Percentiles rank a stretch among this genome's conserved stretches.
Evolutionary conservation across 106 monocot genomes (phyloP).

Genomic region (Dendrobium chrysotoxum): DNA sequence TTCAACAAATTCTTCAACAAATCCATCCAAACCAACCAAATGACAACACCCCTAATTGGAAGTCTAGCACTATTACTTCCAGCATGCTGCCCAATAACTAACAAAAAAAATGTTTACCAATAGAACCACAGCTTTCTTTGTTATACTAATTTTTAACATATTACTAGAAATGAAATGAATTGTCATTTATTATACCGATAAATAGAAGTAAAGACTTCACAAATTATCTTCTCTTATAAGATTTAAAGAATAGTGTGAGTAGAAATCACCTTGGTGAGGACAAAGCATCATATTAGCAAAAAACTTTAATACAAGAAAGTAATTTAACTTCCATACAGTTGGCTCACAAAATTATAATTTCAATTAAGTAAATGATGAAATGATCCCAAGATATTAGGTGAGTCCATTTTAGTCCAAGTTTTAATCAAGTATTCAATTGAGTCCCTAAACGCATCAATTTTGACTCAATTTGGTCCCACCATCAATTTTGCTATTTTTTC

Average conservation of each 20-base stretch:
- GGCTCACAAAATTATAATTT: neutral
- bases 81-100: neutral
- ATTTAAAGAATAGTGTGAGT: neutral
- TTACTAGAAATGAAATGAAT: neutral
- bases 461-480: no score
- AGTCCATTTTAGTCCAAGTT: no score
- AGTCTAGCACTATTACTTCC: neutral
- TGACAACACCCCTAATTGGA: neutral
- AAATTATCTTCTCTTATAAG: neutral
- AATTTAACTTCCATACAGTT: neutral
- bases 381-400: no score
- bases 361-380: neutral
- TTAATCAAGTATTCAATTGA: no score
- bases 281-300: neutral
- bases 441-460: no score
- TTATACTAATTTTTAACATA: neutral
- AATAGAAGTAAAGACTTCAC: neutral
- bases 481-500: neutral
- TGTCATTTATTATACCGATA: neutral
- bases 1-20: no score
- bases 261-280: neutral
- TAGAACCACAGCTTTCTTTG: neutral
- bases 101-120: neutral
- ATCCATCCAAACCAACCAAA: no score
- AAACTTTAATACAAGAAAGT: neutral